phyloP scores from a whole-genome alignment of 2,329 filamentous ascomycete species.

The Thielaviopsis ethacetica region DNA sequence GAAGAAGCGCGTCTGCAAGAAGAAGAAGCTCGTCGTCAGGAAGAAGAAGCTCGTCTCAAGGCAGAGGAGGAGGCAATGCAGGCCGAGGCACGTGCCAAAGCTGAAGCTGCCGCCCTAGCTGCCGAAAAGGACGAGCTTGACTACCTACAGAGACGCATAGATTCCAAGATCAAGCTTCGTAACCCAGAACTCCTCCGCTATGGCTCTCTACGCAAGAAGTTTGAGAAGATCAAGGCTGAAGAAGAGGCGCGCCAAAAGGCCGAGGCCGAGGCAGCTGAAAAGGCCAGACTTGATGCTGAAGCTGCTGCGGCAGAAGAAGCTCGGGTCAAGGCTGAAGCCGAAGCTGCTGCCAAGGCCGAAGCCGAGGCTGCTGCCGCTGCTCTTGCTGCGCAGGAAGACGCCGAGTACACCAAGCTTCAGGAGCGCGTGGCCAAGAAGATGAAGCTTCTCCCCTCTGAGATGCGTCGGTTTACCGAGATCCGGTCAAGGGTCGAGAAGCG shows the following conservation, averaged over 20 bases:
- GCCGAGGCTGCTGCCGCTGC: conserved; percentile 2
- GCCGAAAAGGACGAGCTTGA: conserved; percentile 15
- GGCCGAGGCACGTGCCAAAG: background rate
- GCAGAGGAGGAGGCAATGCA: conserved; percentile 2
- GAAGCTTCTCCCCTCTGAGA: background rate
- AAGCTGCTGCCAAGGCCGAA: background rate
- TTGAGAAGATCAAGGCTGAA: conserved; percentile 19
- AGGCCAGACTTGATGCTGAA: conserved; percentile 12
- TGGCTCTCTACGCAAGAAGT: background rate
- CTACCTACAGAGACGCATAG: background rate
- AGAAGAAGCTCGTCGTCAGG: background rate
- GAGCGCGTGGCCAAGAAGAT: background rate
- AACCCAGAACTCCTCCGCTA: background rate
- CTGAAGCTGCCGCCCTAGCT: conserved; percentile 13
- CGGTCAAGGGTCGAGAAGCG: background rate
- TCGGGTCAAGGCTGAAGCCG: background rate
- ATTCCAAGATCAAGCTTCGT: background rate
- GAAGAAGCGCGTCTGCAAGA: background rate
- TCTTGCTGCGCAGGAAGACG: background rate
- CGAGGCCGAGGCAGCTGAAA: conserved; percentile 18
- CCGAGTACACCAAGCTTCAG: conserved; percentile 3
- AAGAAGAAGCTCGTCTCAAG: background rate
- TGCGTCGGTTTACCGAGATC: background rate
- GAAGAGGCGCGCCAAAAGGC: conserved; percentile 22
- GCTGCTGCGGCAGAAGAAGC: background rate